Conservation (phyloP, 2,329 filamentous ascomycete genomes). For the Talaromyces sp. region DNA sequence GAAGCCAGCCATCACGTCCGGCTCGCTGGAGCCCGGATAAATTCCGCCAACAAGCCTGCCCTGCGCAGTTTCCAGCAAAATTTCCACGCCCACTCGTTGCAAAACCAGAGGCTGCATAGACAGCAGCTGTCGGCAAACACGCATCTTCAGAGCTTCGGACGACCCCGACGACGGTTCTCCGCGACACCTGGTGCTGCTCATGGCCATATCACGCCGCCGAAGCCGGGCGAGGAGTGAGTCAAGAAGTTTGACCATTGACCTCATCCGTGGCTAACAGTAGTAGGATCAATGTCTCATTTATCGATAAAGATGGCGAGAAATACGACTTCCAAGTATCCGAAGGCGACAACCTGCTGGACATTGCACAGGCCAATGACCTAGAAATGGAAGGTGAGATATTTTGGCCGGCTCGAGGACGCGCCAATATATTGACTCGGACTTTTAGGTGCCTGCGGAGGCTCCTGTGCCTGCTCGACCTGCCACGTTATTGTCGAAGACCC, state of each 20-base stretch:
- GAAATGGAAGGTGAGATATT: slow-evolving; percentile 77
- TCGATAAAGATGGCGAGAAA: slow-evolving; percentile 79
- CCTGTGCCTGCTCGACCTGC: slow-evolving; percentile 88
- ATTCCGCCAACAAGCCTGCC: slow-evolving; percentile 49
- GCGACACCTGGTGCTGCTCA: slow-evolving; percentile 58
- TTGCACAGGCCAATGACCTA: slow-evolving; percentile 88
- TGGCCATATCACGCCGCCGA: slow-evolving; percentile 76
- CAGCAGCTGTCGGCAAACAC: slow-evolving; percentile 3
- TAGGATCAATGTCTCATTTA: slow-evolving; percentile 78
- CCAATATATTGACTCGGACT: slow-evolving; percentile 1
- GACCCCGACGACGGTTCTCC: slow-evolving; percentile 55
- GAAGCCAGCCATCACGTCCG: slow-evolving; percentile 28
- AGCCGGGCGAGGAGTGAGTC: slow-evolving; percentile 83
- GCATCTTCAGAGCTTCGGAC: slow-evolving; percentile 19
- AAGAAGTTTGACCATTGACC: not conserved
- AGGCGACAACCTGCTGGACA: slow-evolving; percentile 90
- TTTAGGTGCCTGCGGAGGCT: slow-evolving; percentile 80
- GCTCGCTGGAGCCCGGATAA: slow-evolving; percentile 51
- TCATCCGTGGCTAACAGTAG: not conserved
- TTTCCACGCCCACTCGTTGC: slow-evolving; percentile 18
- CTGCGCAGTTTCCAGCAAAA: slow-evolving; percentile 24
- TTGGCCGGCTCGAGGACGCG: not conserved
- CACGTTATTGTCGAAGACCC: slow-evolving; percentile 78
- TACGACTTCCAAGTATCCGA: slow-evolving; percentile 73
- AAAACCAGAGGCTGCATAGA: slow-evolving; percentile 10